Conservation (phyloP, 2,329 filamentous ascomycete genomes). For the Trichothecium roseum region DNA sequence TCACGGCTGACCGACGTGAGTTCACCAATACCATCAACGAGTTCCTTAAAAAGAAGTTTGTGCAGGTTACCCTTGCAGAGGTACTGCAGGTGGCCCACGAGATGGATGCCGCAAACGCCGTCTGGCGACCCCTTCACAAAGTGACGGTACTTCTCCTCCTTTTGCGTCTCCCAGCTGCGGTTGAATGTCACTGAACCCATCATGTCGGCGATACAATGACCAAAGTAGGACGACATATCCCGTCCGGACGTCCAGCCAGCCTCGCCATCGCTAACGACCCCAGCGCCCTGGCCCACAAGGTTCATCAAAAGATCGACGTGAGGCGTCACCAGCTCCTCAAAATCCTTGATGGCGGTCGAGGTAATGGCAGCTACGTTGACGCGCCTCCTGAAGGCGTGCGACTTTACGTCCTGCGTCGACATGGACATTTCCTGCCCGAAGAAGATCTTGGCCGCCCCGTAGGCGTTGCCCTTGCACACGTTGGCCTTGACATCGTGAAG, state of each 20-base stretch:
- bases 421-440: constrained; percentile 9
- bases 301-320: constrained; percentile 5
- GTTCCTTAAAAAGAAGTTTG: constrained; percentile 6
- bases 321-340: constrained; percentile 5
- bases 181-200: constrained; percentile 9
- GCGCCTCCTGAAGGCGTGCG: constrained; percentile 6
- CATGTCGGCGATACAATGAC: constrained; percentile 8
- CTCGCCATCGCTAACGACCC: constrained; percentile 2
- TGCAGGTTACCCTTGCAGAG: constrained; percentile 7
- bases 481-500: constrained; percentile 1
- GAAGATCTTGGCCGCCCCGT: constrained; percentile 1
- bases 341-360: constrained; percentile 6
- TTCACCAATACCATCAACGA: constrained; percentile 6
- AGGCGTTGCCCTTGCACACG: not conserved
- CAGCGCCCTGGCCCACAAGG: constrained; percentile 4
- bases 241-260: constrained; percentile 6
- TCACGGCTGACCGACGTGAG: constrained; percentile 4
- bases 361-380: constrained; percentile 7
- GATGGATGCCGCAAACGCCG: constrained; percentile 5
- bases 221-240: constrained; percentile 6
- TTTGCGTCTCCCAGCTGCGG: constrained; percentile 7
- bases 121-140: constrained; percentile 7
- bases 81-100: constrained; percentile 8
- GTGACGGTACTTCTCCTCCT: constrained; percentile 4
- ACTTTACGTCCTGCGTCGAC: constrained; percentile 6